phyloP scores from a whole-genome alignment of 768 basidiomycete species.

The Trametes meyenii region DNA sequence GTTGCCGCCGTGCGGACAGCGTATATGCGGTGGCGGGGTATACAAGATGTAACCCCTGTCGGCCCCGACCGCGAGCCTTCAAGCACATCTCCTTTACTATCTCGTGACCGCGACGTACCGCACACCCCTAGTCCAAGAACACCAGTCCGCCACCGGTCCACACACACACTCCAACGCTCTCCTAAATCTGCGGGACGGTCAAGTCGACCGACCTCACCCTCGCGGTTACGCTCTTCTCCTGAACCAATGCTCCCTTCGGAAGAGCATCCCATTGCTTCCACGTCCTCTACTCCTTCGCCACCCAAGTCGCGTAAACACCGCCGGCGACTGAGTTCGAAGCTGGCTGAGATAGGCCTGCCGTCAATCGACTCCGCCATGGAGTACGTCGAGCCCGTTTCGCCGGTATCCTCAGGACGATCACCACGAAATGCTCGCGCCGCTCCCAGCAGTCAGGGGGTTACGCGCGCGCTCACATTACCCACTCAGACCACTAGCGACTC shows the following conservation, averaged over 20 bases:
- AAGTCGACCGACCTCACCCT: too few relatives aligned
- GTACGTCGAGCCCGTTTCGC: background rate
- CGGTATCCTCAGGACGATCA: background rate
- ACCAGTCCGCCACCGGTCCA: background rate
- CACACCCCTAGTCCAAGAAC: too few relatives aligned
- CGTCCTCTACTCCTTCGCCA: background rate
- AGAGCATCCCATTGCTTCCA: background rate
- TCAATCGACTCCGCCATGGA: slow-evolving; percentile 14
- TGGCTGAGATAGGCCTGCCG: background rate
- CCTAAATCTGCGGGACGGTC: background rate
- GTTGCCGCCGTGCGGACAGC: slow-evolving; percentile 3
- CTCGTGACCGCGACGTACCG: too few relatives aligned
- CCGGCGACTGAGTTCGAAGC: background rate
- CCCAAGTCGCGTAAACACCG: background rate
- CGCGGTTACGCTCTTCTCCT: background rate
- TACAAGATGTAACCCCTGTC: background rate
- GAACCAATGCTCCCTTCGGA: slow-evolving; percentile 6
- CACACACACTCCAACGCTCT: background rate
- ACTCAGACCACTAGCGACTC: background rate
- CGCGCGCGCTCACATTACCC: slow-evolving; percentile 1
- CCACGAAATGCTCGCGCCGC: background rate
- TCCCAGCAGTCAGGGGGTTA: background rate
- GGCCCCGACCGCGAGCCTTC: too few relatives aligned
- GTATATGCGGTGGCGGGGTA: slow-evolving; percentile 4
- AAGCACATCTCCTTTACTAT: too few relatives aligned